Conservation (phyloP, 495 filamentous ascomycete species). For the Podospora tetraspora region DNA sequence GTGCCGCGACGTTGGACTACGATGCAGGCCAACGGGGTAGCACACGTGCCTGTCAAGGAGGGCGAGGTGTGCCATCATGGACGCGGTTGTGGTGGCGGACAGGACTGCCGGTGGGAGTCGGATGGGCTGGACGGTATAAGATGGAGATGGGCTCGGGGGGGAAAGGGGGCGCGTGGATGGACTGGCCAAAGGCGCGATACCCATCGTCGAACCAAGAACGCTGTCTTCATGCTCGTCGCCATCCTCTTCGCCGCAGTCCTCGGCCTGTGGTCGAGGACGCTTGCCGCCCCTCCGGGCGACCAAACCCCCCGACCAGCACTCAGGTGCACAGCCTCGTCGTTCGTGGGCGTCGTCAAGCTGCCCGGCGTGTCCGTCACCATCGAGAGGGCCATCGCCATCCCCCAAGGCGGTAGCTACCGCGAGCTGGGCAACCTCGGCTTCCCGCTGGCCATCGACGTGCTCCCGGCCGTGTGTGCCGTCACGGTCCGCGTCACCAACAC, state of each 20-base stretch:
- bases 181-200: background rate
- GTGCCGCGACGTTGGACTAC: background rate
- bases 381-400: constrained; percentile 29
- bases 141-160: background rate
- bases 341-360: constrained; percentile 15
- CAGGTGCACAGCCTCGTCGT: constrained; percentile 13
- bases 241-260: background rate
- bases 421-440: constrained; percentile 33
- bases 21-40: background rate
- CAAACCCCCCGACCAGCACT: constrained; percentile 5
- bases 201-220: background rate
- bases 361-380: constrained; percentile 21
- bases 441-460: constrained; percentile 38
- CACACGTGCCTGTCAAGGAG: background rate
- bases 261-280: background rate
- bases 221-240: background rate
- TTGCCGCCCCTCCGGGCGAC: background rate
- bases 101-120: background rate
- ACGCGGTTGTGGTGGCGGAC: background rate
- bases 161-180: background rate
- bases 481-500: constrained; percentile 38
- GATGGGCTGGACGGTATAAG: background rate
- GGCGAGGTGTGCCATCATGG: background rate
- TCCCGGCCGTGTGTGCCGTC: constrained; percentile 48
- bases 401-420: constrained; percentile 30